A percentile compares a stretch with the other conserved stretches of the same genome.
phyloP scores from a whole-genome alignment of 2,329 filamentous ascomycete genomes.

The Passalora sequoiae region DNA sequence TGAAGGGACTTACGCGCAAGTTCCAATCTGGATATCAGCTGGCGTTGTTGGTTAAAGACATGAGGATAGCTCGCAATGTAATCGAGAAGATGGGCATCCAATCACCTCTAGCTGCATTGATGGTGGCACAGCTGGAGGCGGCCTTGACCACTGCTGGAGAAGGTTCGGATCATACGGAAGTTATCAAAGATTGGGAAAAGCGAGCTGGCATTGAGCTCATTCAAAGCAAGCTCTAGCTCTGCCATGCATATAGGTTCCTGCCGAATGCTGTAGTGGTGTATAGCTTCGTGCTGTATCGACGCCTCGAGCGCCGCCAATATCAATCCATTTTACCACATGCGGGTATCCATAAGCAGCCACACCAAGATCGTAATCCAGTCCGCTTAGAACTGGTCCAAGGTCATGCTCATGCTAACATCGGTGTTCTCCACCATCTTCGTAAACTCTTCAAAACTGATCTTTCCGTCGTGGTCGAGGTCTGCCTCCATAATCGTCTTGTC shows the following conservation, averaged over 20 bases:
- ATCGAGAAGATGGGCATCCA: constrained; percentile 29
- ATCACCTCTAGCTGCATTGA: constrained; percentile 25
- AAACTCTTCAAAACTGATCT: constrained; percentile 99
- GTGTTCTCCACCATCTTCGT: constrained; percentile 98
- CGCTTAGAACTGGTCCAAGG: constrained; percentile 41
- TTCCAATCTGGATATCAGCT: constrained; percentile 32
- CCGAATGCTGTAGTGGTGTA: neutral
- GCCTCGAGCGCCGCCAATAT: neutral
- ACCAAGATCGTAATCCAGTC: neutral
- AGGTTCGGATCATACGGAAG: constrained; percentile 31
- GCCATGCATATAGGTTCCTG: neutral
- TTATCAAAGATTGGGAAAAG: constrained; percentile 32
- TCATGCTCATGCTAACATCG: constrained; percentile 64
- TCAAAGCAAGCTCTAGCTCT: constrained; percentile 16
- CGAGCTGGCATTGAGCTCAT: constrained; percentile 29
- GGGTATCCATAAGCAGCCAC: neutral
- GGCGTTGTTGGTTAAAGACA: constrained; percentile 31
- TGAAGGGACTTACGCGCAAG: constrained; percentile 19
- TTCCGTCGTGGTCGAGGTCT: constrained; percentile 89
- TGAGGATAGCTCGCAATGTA: constrained; percentile 32
- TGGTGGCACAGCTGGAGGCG: constrained; percentile 26
- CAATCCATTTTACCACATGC: neutral
- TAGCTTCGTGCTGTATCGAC: neutral
- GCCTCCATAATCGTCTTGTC: constrained; percentile 99
- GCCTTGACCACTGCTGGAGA: constrained; percentile 25